Base-by-base conservation (phyloP, 78 protist genomes). In the Fonticula alba region DNA sequence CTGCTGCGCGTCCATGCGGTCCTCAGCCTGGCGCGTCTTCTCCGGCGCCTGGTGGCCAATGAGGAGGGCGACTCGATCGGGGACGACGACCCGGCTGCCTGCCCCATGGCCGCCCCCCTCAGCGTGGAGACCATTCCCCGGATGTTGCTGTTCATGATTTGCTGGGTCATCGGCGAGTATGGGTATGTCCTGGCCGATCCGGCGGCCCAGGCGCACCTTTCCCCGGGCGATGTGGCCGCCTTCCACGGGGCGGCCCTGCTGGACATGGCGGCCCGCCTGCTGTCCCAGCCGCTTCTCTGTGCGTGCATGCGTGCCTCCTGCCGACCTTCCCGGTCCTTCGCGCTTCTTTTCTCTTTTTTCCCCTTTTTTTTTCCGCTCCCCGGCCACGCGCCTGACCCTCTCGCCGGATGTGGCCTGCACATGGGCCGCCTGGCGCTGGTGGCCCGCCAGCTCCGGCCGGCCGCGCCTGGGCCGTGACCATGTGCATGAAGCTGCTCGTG, bases 81-180 rank as follows among this genome's bases (percentile, higher is more conserved):
- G 13, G n/a, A 20, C 20, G 5, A 6, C 24, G 5, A 15, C 7
- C 35, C 55, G 13, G 40, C 33, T 22, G 7, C 59, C n/a, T n/a
- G 17, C 6, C 66, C 20, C 19, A 4, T 7, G 7, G n/a, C n/a
- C n/a, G n/a, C n/a, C n/a, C n/a, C n/a, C n/a, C n/a, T n/a, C n/a
- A n/a, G n/a, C n/a, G n/a, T n/a, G n/a, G n/a, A n/a, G n/a, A 3
- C 13, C 1, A 35, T 80, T 14, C 75, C 68, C 43, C 55, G 52
- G 41, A 22, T 54, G 13, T 49, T 56, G 14, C 3, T 68, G 13
- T 76, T 57, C 5, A 32, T 64, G 65, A 63, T 62, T 33, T 0
- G 69, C 29, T 80, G 88, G 88, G 66, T 71, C 29, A 31, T 82
- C 15, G 88, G 88, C 43, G 88, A 82, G 79, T 82, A 82, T 43